phyloP scores from a whole-genome alignment of 768 basidiomycete species.

The Sistotremastrum niveocremeum region DNA sequence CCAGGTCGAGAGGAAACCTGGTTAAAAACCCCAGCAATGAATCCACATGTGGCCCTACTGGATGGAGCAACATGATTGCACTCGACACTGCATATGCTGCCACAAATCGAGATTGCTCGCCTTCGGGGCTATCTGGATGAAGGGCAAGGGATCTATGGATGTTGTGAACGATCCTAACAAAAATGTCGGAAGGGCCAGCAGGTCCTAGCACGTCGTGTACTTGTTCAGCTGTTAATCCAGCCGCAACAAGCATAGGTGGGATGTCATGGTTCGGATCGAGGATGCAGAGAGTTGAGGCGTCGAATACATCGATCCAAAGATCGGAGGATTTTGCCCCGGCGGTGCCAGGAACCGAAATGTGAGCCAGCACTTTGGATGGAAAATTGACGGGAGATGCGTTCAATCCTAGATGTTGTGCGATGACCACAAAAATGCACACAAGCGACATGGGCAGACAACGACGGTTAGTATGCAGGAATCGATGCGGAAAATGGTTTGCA shows the following conservation, averaged over 20 bases:
- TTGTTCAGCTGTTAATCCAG: conserved; percentile 1
- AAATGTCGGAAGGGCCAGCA: too few species aligned
- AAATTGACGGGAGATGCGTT: conserved; percentile 41
- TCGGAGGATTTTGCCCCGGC: conserved; percentile 6
- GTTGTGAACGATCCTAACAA: too few species aligned
- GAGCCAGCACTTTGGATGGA: conserved; percentile 39
- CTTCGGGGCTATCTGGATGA: too few species aligned
- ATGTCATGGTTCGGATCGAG: conserved; percentile 4
- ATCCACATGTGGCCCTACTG: too few species aligned
- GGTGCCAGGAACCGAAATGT: conserved; percentile 23
- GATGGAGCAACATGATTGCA: too few species aligned
- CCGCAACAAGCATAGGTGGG: conserved; percentile 4
- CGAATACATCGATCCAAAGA: conserved; percentile 32
- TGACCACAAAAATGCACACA: conserved; percentile 41
- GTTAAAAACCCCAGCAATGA: too few species aligned
- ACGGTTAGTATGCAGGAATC: conserved; percentile 36
- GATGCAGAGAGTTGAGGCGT: conserved; percentile 6
- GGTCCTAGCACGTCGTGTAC: too few species aligned
- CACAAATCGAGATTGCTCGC: too few species aligned
- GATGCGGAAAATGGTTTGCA: conserved; percentile 46
- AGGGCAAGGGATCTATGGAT: too few species aligned
- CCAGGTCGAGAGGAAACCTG: too few species aligned
- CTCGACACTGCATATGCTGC: too few species aligned
- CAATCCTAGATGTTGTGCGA: conserved; percentile 39
- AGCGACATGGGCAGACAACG: conserved; percentile 46